A percentile compares a stretch with the other conserved stretches of the same genome.
These are phyloP conservation scores for Epichloe sibirici DNA, from an alignment of 2,329 filamentous ascomycete genomes.

Conservation along the genomic window DNA sequence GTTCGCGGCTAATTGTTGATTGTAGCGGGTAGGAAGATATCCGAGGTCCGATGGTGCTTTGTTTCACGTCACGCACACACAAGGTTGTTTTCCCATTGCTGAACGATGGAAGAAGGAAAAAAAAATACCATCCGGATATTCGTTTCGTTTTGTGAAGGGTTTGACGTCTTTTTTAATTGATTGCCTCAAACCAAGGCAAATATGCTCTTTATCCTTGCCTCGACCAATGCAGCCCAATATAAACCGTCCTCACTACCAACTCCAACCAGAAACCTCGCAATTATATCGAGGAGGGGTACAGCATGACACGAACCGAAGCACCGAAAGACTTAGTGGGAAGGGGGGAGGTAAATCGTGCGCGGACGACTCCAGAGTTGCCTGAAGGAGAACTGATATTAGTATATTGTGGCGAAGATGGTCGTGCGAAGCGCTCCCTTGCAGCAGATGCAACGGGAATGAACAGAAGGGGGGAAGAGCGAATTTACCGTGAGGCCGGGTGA, in stretches of 20 bases:
- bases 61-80: conserved; percentile 3
- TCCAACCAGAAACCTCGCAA: conserved; percentile 38
- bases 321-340: conserved; percentile 95
- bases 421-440: neutral
- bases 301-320: conserved; percentile 90
- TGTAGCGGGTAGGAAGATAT: neutral
- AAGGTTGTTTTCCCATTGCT: neutral
- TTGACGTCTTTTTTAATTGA: conserved; percentile 40
- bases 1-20: neutral
- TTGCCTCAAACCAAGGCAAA: conserved; percentile 39
- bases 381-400: conserved; percentile 1
- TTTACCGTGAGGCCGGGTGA: conserved; percentile 88
- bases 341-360: conserved; percentile 93
- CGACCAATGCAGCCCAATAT: conserved; percentile 47
- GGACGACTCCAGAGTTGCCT: conserved; percentile 97
- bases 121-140: neutral
- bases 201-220: conserved; percentile 43
- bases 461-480: conserved; percentile 7
- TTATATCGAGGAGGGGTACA: conserved; percentile 98
- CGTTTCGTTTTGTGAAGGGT: conserved; percentile 15
- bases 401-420: neutral
- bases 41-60: neutral
- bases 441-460: neutral
- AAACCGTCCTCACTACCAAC: conserved; percentile 52
- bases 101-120: neutral